Evolutionary conservation across 2,329 filamentous ascomycete genomes (phyloP).

Genomic region (Coniochaeta ligniaria): DNA sequence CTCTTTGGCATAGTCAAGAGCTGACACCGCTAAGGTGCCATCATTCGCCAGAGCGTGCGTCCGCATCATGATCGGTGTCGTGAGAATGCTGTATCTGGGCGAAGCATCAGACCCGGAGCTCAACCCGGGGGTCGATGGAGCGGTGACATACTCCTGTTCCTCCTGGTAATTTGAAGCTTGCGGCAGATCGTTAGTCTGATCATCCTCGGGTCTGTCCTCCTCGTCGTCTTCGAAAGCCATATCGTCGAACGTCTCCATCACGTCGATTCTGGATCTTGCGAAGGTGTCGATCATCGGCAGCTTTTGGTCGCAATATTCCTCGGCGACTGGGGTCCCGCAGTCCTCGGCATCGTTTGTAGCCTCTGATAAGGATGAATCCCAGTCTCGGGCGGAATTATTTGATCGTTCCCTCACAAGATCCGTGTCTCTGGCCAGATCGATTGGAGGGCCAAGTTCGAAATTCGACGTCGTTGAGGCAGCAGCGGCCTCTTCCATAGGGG

Average conservation of each 20-base stretch:
- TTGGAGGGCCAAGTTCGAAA: not conserved
- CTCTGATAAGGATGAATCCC: not conserved
- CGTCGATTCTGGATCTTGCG: not conserved
- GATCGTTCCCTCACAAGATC: not conserved
- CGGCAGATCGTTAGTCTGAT: not conserved
- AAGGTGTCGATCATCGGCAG: not conserved
- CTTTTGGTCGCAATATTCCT: not conserved
- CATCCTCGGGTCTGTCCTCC: not conserved
- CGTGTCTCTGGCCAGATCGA: not conserved
- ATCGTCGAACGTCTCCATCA: not conserved
- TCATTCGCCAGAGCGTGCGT: not conserved
- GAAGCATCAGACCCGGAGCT: conserved; percentile 20
- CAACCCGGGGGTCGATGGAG: conserved; percentile 22
- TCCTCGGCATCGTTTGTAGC: not conserved
- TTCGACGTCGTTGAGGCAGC: not conserved
- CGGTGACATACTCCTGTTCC: conserved; percentile 4
- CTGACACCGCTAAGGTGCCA: not conserved
- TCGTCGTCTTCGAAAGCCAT: not conserved
- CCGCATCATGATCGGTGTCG: conserved; percentile 13
- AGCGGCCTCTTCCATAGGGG: not conserved
- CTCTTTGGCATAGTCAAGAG: not conserved
- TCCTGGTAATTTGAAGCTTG: not conserved
- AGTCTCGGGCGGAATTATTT: not conserved
- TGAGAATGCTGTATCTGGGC: conserved; percentile 19
- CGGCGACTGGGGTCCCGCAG: not conserved